Evolutionary conservation across 495 filamentous ascomycete genomes (phyloP).

Genomic region (Tetracladium setigerum): DNA sequence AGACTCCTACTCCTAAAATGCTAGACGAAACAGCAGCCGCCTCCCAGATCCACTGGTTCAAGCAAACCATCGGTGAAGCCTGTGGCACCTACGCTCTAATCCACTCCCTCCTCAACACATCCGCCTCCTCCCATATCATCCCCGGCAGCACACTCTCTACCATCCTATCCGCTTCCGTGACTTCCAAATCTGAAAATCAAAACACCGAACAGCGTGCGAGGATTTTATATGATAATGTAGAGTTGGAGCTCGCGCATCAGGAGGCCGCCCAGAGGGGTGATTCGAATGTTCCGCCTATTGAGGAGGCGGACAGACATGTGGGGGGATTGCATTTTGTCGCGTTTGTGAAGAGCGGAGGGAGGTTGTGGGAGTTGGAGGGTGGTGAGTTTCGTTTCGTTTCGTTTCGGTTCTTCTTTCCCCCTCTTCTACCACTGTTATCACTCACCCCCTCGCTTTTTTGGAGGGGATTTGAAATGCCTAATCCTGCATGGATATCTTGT

Average conservation of each 20-base stretch:
- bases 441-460: no score
- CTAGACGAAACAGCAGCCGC: slow-evolving; percentile 23
- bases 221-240: slow-evolving; percentile 61
- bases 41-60: slow-evolving; percentile 65
- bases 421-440: no score
- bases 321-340: slow-evolving; percentile 65
- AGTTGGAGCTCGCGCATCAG: slow-evolving; percentile 62
- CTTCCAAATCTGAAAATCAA: slow-evolving; percentile 27
- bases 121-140: slow-evolving; percentile 33
- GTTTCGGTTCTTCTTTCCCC: no score
- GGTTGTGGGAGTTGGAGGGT: slow-evolving; percentile 77
- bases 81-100: slow-evolving; percentile 75
- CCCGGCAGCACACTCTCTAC: slow-evolving; percentile 38
- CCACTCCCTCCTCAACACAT: slow-evolving; percentile 64
- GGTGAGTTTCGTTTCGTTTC: slow-evolving; percentile 23
- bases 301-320: slow-evolving; percentile 27
- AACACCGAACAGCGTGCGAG: slow-evolving; percentile 51
- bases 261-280: slow-evolving; percentile 61
- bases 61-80: slow-evolving; percentile 77
- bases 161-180: slow-evolving; percentile 38
- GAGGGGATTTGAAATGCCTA: no score
- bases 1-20: no score
- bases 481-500: no score
- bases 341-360: slow-evolving; percentile 64
- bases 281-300: slow-evolving; percentile 45